Conservation (phyloP, 352 stramenopile species). For the Thalassiosira exigua region DNA sequence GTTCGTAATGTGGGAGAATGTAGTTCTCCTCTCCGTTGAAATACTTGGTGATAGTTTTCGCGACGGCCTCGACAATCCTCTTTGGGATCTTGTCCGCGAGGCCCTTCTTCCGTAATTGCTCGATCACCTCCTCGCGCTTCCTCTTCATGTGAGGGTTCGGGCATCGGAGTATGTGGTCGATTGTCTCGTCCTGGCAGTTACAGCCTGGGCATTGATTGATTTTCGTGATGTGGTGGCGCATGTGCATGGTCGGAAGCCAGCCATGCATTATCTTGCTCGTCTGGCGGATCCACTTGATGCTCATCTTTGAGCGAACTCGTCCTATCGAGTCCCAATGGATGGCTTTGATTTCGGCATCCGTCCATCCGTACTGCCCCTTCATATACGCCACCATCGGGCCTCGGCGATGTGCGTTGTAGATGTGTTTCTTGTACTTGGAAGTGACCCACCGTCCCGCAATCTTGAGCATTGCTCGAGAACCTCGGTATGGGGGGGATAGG, state of each 20-base stretch:
- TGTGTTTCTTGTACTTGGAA: background rate
- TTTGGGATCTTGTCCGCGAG: background rate
- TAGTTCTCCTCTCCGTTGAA: background rate
- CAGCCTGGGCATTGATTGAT: constrained; percentile 23
- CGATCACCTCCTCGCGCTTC: constrained; percentile 8
- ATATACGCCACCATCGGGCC: too few relatives aligned
- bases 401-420: background rate
- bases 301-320: background rate
- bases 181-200: background rate
- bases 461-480: constrained; percentile 7
- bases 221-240: background rate
- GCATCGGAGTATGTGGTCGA: too few relatives aligned
- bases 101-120: constrained; percentile 2
- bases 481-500: background rate
- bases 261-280: constrained; percentile 39
- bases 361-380: constrained; percentile 25
- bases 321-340: constrained; percentile 3
- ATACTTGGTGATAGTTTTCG: background rate
- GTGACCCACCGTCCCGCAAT: constrained; percentile 19
- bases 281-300: background rate
- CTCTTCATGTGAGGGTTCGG: constrained; percentile 5
- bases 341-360: background rate
- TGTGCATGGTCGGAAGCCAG: constrained; percentile 19
- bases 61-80: background rate
- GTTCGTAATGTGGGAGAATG: background rate